Evolutionary conservation across 164 flowering plant genomes (phyloP).

Genomic region (Amborella trichopoda): DNA sequence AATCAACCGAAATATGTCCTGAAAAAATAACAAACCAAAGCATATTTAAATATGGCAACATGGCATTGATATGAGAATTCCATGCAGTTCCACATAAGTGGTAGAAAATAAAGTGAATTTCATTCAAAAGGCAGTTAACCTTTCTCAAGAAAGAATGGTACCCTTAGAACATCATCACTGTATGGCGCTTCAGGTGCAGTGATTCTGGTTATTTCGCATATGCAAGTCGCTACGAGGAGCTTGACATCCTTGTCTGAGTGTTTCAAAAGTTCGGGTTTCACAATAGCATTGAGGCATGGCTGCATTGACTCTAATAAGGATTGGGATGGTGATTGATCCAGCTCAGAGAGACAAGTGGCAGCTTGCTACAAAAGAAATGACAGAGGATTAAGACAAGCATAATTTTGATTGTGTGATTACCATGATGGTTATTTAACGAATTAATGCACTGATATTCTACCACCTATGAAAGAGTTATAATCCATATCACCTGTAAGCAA

Average conservation of each 20-base stretch:
- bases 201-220: constrained; percentile 88
- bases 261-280: constrained; percentile 63
- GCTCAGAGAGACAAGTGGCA: constrained; percentile 53
- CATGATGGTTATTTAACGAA: no score
- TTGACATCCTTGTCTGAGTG: constrained; percentile 86
- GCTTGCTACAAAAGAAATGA: constrained; percentile 55
- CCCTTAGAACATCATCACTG: constrained; percentile 81
- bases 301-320: constrained; percentile 59
- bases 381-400: not conserved
- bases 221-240: constrained; percentile 86
- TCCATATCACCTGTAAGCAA: no score
- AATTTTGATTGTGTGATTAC: no score
- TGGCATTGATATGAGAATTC: not conserved
- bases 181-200: constrained; percentile 98
- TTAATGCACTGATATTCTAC: no score
- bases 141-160: constrained; percentile 14
- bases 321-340: constrained; percentile 75
- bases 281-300: constrained; percentile 64
- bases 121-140: constrained; percentile 4
- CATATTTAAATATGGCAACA: not conserved
- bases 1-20: constrained; percentile 83
- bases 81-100: no score
- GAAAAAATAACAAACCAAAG: constrained; percentile 11
- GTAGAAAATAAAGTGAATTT: no score
- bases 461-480: no score